These are phyloP conservation scores for Catharanthus roseus DNA, from an alignment of 257 asterid genomes.

Conservation along the genomic window DNA sequence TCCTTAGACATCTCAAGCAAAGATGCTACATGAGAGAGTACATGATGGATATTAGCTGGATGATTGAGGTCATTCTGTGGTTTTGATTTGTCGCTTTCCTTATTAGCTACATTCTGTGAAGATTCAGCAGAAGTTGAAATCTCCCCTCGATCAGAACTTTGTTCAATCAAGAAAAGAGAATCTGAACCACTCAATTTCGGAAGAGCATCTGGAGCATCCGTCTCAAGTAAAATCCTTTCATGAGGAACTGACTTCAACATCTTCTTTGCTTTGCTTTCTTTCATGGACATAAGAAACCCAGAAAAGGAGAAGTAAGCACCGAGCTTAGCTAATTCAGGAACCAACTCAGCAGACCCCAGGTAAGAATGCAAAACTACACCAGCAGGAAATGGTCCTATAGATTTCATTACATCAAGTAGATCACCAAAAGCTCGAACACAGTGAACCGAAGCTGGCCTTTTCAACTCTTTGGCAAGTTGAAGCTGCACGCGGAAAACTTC, in stretches of 20 bases:
- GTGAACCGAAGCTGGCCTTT: constrained; percentile 81
- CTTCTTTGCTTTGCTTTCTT: constrained; percentile 84
- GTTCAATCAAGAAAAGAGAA: constrained; percentile 35
- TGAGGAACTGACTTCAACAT: constrained; percentile 67
- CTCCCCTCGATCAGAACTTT: constrained; percentile 12
- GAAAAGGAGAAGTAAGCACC: constrained; percentile 96
- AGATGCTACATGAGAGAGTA: constrained; percentile 62
- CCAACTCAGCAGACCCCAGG: constrained; percentile 97
- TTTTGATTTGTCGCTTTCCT: constrained; percentile 15
- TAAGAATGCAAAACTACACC: constrained; percentile 80
- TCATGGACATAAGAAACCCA: constrained; percentile 85
- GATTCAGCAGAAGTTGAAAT: constrained; percentile 12
- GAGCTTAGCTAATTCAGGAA: constrained; percentile 60
- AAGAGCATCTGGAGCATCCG: constrained; percentile 90
- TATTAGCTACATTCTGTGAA: background rate
- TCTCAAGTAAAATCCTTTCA: constrained; percentile 89
- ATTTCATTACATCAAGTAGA: constrained; percentile 67
- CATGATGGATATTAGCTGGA: constrained; percentile 82
- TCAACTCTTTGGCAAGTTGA: constrained; percentile 71
- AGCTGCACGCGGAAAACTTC: constrained; percentile 74
- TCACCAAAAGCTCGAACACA: constrained; percentile 94
- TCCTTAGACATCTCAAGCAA: constrained; percentile 54
- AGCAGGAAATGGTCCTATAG: constrained; percentile 76
- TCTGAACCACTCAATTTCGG: constrained; percentile 34
- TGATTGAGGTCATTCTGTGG: constrained; percentile 45